Evolutionary conservation across 805 yeast species (phyloP), one percentile per base, ranked within the genome.

Genomic region (Kurtzmaniella cleridarum): DNA sequence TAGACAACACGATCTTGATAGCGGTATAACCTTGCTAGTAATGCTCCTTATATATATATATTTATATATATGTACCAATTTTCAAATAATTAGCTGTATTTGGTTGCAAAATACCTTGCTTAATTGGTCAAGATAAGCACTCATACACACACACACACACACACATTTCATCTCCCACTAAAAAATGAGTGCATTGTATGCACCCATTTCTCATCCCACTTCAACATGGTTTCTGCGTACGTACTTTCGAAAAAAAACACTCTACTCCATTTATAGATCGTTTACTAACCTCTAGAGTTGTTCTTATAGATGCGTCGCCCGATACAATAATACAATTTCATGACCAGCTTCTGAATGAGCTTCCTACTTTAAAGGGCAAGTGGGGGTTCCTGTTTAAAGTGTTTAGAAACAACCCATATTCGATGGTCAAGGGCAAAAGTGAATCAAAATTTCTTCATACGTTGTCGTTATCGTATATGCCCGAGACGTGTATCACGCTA

Each of bases 301-400:
- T 36, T 14, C 20, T 36, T 8, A 33, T 29, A 6, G 39, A 36
- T 30, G 71, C 73, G 2, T 62, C 69, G 4, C 81, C 84, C 2
- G 79, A 75, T 36, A 73, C 84, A 4, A 82, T 85, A 26, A 67
- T 84, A 0, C 73, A 75, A 32, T 76, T 84, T 50, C 89, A 84
- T 53, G 95, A 86, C 55, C 72, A 75, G 40, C 70, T 86, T 12
- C 73, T 83, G 3, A 82, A 82, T 48, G 80, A 79, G 44, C 66
- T 81, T 12, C 90, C 93, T 1, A 66, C 72, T 13, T 51, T 71
- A 2, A 62, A 74, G 23, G 88, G 73, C 3, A 71, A 78, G 33
- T 85, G 95, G 95, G 67, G 65, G 31, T 79, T 84, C 48, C 84
- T 76, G 37, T 70, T 84, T 46, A 80, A 76, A 50, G 75, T 86